Evolutionary conservation across 129 eudicot species (phyloP).

Genomic region (Flaveria sonorensis): DNA sequence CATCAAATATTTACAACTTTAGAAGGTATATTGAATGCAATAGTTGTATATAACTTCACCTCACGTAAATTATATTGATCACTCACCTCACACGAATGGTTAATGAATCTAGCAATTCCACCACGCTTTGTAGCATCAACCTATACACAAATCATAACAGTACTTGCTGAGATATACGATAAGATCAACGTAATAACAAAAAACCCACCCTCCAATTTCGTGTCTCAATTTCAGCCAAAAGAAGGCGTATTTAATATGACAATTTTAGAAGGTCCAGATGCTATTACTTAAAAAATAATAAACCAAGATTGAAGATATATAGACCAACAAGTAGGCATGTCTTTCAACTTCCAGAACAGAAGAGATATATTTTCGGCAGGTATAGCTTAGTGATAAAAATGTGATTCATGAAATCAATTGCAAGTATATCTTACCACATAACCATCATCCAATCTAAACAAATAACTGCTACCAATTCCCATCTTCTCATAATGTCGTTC

Average conservation of each 20-base stretch:
- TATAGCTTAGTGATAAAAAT: neutral
- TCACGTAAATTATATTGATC: neutral
- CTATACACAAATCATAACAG: conserved; percentile 38
- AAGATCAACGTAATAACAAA: conserved; percentile 11
- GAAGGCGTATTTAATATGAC: neutral
- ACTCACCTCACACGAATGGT: conserved; percentile 98
- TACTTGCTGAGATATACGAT: neutral
- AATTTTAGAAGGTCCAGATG: neutral
- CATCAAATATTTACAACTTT: conserved; percentile 3
- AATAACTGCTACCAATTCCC: conserved; percentile 99
- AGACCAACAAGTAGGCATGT: neutral
- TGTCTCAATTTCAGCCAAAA: neutral
- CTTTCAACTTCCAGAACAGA: neutral
- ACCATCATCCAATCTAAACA: conserved; percentile 95
- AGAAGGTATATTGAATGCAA: neutral
- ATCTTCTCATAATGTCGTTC: conserved; percentile 88
- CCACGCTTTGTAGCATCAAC: conserved; percentile 99
- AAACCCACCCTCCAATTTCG: neutral
- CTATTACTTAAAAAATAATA: neutral
- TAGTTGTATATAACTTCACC: conserved; percentile 17
- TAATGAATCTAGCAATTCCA: conserved; percentile 94
- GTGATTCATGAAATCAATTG: conserved; percentile 13
- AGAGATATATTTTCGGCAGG: neutral
- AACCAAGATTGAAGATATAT: neutral
- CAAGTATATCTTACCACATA: conserved; percentile 75